Percentiles rank a stretch among this genome's conserved stretches.
Conservation (phyloP, 345 rosid species). For the Murraya koenigii region DNA sequence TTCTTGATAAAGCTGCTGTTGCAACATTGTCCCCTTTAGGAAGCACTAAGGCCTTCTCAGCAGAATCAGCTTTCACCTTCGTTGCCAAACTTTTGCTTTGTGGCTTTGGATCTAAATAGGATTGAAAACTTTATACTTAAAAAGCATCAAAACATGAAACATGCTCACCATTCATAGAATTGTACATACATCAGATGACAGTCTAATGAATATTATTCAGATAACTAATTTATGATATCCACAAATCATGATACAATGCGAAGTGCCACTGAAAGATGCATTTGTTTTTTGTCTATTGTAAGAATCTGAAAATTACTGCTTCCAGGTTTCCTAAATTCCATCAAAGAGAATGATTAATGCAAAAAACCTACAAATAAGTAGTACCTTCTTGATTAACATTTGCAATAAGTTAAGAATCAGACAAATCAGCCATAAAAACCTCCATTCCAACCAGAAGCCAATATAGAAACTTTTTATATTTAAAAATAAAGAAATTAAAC, state of each 20-base stretch:
- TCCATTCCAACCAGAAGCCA: neutral
- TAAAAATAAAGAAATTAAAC: neutral
- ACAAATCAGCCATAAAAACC: neutral
- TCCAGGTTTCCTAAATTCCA: too few species aligned
- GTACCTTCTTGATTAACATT: neutral
- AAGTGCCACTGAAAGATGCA: neutral
- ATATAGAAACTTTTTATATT: neutral
- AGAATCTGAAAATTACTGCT: neutral
- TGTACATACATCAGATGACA: too few species aligned
- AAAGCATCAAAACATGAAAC: neutral
- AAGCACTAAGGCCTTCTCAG: constrained; percentile 13
- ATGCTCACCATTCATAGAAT: too few species aligned
- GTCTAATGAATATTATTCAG: too few species aligned
- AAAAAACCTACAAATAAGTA: neutral
- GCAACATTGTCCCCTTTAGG: constrained; percentile 23
- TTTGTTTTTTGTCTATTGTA: neutral
- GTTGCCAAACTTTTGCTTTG: constrained; percentile 6
- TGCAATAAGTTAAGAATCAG: neutral
- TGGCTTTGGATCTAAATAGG: constrained; percentile 20
- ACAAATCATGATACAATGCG: neutral
- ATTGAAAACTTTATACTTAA: neutral
- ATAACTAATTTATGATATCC: neutral
- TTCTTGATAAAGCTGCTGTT: constrained; percentile 20
- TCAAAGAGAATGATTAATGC: neutral
- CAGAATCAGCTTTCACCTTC: constrained; percentile 6